Base-by-base conservation (phyloP, 2,329 filamentous ascomycete species). In the Dichotomopilus funicola region DNA sequence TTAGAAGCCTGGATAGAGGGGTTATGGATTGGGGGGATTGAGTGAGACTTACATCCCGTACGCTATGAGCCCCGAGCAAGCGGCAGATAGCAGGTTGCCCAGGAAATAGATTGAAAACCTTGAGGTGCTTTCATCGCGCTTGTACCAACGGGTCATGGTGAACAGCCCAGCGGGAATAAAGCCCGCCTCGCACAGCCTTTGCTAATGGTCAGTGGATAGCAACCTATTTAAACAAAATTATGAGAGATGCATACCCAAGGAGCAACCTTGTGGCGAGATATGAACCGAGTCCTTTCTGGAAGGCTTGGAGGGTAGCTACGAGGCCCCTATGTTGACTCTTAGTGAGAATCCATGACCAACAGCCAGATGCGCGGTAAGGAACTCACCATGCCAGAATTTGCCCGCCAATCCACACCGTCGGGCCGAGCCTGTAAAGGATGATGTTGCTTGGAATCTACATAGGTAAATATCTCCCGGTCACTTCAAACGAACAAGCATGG, bases 131-230 rank as follows among this genome's bases (percentile, higher is more conserved):
- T 78, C 75, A 6, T 69, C 67, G 3, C 68, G 68, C 34, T 74
- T 78, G 55, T 78, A 78, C 74, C 74, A 78, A 1, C 71, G 67
- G 0, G 74, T 76, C 1, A 78, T 70, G 0, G 75, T 77, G 64
- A 72, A 78, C 1, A 78, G 64, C 6, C 73, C 73, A 1, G 73
- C 75, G 2, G 75, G 75, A 46, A 76, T 77, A 56, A 76, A 75
- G 1, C 73, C 74, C 1, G 72, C 70, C 54, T 76, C 75, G 38
- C 64, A 65, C 1, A 68, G 49, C 13, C 63, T 65, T 43, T 6
- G 13, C 10, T 10, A 6, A 11, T 5, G 1, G 6, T 42, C 40
- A 27, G 40, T n/a, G 6, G 10, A 6, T 12, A 42, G 6, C 40
- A 42, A 42, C 7, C 4, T 42, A 42, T 42, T n/a, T 42, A 12